phyloP scores from a whole-genome alignment of 75 land plant genomes.

The Sequoiadendron giganteum region DNA sequence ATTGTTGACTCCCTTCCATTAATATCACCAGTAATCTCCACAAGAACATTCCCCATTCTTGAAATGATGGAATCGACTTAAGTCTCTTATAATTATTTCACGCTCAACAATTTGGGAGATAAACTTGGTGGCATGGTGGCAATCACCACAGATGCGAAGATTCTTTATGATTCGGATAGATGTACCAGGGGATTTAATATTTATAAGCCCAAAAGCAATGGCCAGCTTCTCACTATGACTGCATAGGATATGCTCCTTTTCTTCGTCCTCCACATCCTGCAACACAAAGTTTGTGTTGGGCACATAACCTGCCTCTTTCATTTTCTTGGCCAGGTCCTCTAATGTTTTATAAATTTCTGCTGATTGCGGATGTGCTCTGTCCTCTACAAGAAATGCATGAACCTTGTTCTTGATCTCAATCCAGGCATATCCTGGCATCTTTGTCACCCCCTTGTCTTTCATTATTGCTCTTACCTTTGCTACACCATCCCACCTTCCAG shows the following conservation, averaged over 20 bases:
- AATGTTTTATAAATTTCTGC: constrained; percentile 3
- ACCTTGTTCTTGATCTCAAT: constrained; percentile 12
- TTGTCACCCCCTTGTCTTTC: constrained; percentile 5
- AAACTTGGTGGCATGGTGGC: constrained; percentile 24
- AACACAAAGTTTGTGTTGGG: constrained; percentile 5
- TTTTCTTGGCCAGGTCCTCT: background rate
- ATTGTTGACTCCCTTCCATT: background rate
- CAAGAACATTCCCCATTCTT: constrained; percentile 35
- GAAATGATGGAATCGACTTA: constrained; percentile 27
- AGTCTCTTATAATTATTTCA: constrained; percentile 28
- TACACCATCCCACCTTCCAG: constrained; percentile 15
- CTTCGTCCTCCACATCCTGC: constrained; percentile 10
- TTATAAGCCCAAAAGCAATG: constrained; percentile 17
- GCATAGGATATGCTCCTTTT: background rate
- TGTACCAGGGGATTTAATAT: constrained; percentile 19
- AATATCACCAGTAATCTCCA: constrained; percentile 20
- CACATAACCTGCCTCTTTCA: constrained; percentile 7
- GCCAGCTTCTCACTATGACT: constrained; percentile 14
- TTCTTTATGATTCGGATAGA: constrained; percentile 22
- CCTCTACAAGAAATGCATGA: constrained; percentile 15
- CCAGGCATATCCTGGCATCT: constrained; percentile 19
- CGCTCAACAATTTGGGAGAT: constrained; percentile 19
- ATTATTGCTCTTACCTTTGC: constrained; percentile 6
- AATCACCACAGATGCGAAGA: constrained; percentile 25
- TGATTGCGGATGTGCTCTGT: background rate